phyloP scores from a whole-genome alignment of 495 filamentous ascomycete species.

The Glarea lozoyensis region DNA sequence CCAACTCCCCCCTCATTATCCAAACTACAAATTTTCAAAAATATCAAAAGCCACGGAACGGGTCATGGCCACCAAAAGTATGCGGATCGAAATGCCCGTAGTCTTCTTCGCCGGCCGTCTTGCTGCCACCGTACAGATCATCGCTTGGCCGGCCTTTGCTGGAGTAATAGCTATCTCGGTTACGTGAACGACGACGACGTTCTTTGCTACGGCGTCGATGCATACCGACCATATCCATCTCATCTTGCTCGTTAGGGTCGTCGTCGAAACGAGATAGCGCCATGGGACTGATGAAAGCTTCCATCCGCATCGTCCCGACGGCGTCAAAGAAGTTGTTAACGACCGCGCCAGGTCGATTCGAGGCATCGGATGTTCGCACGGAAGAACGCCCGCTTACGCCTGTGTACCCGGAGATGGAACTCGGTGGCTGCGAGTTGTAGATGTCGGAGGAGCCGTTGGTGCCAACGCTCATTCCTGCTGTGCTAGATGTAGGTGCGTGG shows the following conservation, averaged over 20 bases:
- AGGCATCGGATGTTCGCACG: conserved; percentile 20
- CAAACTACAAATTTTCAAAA: conserved; percentile 1
- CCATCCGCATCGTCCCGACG: conserved; percentile 91
- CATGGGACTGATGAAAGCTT: conserved; percentile 74
- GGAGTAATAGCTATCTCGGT: conserved; percentile 20
- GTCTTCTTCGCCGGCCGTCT: conserved; percentile 26
- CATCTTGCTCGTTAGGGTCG: conserved; percentile 19
- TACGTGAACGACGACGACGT: conserved; percentile 14
- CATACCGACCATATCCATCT: conserved; percentile 20
- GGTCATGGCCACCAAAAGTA: conserved; percentile 23
- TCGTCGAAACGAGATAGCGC: conserved; percentile 19
- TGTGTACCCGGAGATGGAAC: conserved; percentile 22
- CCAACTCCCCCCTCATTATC: neutral
- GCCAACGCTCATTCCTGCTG: conserved; percentile 40
- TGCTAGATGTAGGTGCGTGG: conserved; percentile 40
- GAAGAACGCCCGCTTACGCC: conserved; percentile 42
- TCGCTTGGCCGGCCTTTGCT: conserved; percentile 15
- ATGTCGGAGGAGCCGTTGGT: conserved; percentile 51
- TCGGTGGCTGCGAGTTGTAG: conserved; percentile 29
- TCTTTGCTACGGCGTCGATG: conserved; percentile 16
- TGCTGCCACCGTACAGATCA: conserved; percentile 26
- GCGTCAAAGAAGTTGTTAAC: conserved; percentile 59
- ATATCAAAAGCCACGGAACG: conserved; percentile 32
- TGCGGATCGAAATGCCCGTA: conserved; percentile 26
- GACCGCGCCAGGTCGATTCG: conserved; percentile 22